phyloP scores from a whole-genome alignment of 192 early-diverging fungal species.

The Podila epigama region DNA sequence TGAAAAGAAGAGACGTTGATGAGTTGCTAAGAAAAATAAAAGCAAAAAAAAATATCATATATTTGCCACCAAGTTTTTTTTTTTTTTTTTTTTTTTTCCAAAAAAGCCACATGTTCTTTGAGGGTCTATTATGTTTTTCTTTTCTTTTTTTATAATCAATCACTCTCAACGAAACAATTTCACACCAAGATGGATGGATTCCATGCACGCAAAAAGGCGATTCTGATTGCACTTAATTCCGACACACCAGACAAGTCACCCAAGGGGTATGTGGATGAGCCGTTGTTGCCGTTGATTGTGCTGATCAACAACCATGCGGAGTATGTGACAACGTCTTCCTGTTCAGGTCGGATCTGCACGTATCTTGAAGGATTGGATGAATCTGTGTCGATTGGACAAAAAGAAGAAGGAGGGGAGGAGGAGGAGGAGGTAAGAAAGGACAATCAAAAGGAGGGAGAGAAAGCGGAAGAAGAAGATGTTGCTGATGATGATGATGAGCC shows the following conservation, averaged over 20 bases:
- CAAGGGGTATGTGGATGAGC: constrained; percentile 61
- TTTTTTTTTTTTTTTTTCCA: no score
- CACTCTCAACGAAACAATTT: neutral
- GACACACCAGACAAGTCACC: constrained; percentile 58
- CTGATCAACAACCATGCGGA: constrained; percentile 60
- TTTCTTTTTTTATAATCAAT: neutral
- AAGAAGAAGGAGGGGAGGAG: neutral
- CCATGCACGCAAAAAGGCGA: constrained; percentile 36
- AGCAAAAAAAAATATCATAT: neutral
- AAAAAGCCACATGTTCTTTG: no score
- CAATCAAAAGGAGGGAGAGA: constrained; percentile 8
- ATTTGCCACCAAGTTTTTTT: neutral
- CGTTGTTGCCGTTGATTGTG: constrained; percentile 54
- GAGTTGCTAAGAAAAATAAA: neutral
- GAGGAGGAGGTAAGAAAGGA: neutral
- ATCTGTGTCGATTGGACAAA: neutral
- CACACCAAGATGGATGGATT: constrained; percentile 35
- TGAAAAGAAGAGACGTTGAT: neutral
- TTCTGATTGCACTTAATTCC: constrained; percentile 50
- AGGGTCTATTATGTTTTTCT: no score
- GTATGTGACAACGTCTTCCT: constrained; percentile 62
- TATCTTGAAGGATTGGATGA: constrained; percentile 56
- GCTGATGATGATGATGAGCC: no score
- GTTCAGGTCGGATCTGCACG: constrained; percentile 60
- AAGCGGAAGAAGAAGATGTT: no score